phyloP scores from a whole-genome alignment of 2,329 filamentous ascomycete species.

The Ophiostoma ulmi region DNA sequence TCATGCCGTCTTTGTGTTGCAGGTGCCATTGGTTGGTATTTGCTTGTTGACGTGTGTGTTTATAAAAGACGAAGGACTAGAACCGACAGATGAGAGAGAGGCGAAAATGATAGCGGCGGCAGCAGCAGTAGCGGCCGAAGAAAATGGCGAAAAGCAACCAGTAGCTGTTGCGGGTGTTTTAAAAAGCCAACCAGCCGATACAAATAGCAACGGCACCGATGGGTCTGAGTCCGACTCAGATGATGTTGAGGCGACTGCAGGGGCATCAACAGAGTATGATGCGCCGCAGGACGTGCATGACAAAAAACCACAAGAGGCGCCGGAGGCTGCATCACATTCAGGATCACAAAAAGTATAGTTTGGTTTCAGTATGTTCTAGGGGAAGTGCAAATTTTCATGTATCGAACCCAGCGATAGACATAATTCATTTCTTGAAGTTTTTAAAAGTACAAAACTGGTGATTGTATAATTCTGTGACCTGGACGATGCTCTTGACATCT shows the following conservation, averaged over 20 bases:
- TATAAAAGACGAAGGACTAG: conserved; percentile 48
- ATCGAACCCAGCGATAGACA: not conserved
- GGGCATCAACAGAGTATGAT: not conserved
- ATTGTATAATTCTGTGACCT: not conserved
- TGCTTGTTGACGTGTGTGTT: conserved; percentile 48
- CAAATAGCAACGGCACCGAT: not conserved
- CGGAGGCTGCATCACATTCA: not conserved
- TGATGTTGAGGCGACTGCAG: not conserved
- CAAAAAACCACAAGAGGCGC: not conserved
- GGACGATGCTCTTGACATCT: too few species aligned
- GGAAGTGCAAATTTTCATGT: not conserved
- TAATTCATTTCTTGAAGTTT: not conserved
- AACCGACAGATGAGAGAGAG: conserved; percentile 27
- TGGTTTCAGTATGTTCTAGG: not conserved
- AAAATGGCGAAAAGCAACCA: not conserved
- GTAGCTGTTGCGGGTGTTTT: not conserved
- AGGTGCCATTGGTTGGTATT: conserved; percentile 48
- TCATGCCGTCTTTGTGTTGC: conserved; percentile 51
- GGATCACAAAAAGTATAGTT: not conserved
- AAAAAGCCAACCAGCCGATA: not conserved
- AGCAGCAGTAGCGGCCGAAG: not conserved
- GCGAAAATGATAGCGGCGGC: conserved; percentile 14
- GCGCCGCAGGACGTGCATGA: not conserved
- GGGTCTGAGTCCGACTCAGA: not conserved
- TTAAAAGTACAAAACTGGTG: not conserved